These are phyloP conservation scores for Claviceps sp. DNA, from an alignment of 2,329 filamentous ascomycete genomes.

Conservation along the genomic window DNA sequence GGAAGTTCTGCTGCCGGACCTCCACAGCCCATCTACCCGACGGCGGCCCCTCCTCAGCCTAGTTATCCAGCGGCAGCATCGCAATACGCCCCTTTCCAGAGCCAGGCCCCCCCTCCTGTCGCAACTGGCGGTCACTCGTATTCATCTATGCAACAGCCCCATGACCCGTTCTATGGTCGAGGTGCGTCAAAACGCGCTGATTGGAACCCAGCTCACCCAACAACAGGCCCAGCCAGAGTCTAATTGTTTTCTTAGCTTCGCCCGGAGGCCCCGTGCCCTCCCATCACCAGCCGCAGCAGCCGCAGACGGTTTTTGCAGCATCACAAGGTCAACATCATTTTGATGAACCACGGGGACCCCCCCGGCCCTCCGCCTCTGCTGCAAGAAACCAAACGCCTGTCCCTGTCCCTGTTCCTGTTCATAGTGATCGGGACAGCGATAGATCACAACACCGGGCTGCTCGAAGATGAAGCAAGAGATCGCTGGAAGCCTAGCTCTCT, in stretches of 20 bases:
- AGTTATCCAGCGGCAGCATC: slow-evolving; percentile 19
- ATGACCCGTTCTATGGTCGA: slow-evolving; percentile 44
- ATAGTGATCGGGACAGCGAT: slow-evolving; percentile 29
- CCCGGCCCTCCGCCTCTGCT: slow-evolving; percentile 22
- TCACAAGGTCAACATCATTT: slow-evolving; percentile 36
- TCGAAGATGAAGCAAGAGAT: slow-evolving; percentile 17
- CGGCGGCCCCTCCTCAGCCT: slow-evolving; percentile 17
- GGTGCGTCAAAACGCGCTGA: slow-evolving; percentile 35
- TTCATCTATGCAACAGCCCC: slow-evolving; percentile 22
- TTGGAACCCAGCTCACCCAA: slow-evolving; percentile 6
- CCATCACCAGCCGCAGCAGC: slow-evolving; percentile 14
- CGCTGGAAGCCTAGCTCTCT: background rate
- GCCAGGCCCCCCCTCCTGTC: slow-evolving; percentile 21
- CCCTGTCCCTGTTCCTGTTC: slow-evolving; percentile 10
- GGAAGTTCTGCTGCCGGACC: slow-evolving; percentile 17
- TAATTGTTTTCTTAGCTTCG: slow-evolving; percentile 38
- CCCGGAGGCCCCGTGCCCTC: slow-evolving; percentile 30
- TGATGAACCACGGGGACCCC: slow-evolving; percentile 30
- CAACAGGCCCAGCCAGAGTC: slow-evolving; percentile 15
- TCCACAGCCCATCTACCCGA: slow-evolving; percentile 21
- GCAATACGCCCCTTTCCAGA: slow-evolving; percentile 19
- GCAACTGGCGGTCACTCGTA: slow-evolving; percentile 17
- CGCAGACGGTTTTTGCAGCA: slow-evolving; percentile 24
- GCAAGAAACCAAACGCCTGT: slow-evolving; percentile 24
- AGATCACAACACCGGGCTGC: slow-evolving; percentile 27